Evolutionary conservation across 371 early-diverging fungal species (phyloP).

Genomic region (Mucor mucedo): DNA sequence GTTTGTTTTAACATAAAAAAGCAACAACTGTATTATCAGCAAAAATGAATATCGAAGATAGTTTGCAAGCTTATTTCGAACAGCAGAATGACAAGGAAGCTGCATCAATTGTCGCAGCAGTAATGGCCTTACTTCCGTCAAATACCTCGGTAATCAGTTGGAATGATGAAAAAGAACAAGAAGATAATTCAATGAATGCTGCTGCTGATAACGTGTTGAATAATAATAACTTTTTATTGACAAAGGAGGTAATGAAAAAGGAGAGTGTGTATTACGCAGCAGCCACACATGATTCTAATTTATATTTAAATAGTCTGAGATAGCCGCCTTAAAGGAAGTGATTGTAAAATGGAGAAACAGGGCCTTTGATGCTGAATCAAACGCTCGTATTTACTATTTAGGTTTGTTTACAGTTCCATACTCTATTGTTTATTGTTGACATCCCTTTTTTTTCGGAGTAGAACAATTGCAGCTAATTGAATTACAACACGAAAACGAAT

Average conservation of each 20-base stretch:
- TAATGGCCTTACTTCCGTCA: constrained; percentile 24
- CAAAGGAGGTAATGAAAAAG: constrained; percentile 30
- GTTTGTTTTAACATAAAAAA: not conserved
- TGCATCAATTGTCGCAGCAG: constrained; percentile 22
- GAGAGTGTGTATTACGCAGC: not conserved
- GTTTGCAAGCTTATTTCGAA: constrained; percentile 27
- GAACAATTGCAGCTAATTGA: constrained; percentile 23
- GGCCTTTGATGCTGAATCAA: constrained; percentile 21
- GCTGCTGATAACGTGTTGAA: constrained; percentile 13
- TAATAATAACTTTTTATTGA: constrained; percentile 20
- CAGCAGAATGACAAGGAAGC: constrained; percentile 26
- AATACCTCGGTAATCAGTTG: constrained; percentile 17
- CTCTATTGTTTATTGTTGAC: constrained; percentile 10
- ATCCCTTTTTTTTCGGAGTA: not conserved
- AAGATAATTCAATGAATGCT: constrained; percentile 8
- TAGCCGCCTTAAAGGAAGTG: constrained; percentile 30
- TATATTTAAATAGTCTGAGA: constrained; percentile 26
- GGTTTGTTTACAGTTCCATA: constrained; percentile 12
- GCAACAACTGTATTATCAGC: not conserved
- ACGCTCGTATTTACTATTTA: constrained; percentile 6
- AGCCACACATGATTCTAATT: constrained; percentile 1
- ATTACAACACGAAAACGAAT: constrained; percentile 14
- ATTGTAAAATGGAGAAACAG: constrained; percentile 23
- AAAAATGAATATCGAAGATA: constrained; percentile 9
- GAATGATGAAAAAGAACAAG: constrained; percentile 4